Evolutionary conservation across 345 rosid genomes (phyloP).

Genomic region (Cardiospermum halicacabum): DNA sequence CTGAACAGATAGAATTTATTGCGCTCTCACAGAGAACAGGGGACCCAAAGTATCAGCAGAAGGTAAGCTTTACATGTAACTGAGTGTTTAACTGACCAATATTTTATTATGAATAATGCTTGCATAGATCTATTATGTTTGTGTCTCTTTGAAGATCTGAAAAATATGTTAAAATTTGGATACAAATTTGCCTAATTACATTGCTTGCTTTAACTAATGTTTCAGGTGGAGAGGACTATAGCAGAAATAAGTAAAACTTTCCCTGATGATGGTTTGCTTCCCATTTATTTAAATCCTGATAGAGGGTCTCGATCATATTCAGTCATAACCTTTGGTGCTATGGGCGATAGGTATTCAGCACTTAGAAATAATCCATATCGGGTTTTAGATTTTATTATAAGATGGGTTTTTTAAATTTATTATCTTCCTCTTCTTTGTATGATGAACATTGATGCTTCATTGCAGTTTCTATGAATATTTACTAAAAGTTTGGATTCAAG

Average conservation of each 20-base stretch:
- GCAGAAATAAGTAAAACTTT: constrained; percentile 63
- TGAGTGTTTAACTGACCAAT: neutral
- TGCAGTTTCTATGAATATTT: constrained; percentile 95
- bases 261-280: constrained; percentile 92
- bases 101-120: neutral
- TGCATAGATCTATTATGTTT: neutral
- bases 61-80: constrained; percentile 40
- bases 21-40: constrained; percentile 98
- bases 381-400: neutral
- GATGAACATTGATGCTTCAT: constrained; percentile 6
- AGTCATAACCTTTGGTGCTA: constrained; percentile 92
- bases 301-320: constrained; percentile 56
- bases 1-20: constrained; percentile 95
- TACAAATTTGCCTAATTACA: neutral
- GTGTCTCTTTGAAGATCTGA: neutral
- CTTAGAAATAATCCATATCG: neutral
- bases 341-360: constrained; percentile 90
- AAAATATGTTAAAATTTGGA: neutral
- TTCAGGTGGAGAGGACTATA: constrained; percentile 86
- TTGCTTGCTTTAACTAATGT: constrained; percentile 8
- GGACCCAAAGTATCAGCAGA: constrained; percentile 86
- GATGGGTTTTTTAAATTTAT: too few relatives aligned
- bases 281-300: constrained; percentile 73
- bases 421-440: neutral
- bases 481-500: constrained; percentile 98